Conservation (phyloP, 2,329 filamentous ascomycete species). For the Penicillium palitans region DNA sequence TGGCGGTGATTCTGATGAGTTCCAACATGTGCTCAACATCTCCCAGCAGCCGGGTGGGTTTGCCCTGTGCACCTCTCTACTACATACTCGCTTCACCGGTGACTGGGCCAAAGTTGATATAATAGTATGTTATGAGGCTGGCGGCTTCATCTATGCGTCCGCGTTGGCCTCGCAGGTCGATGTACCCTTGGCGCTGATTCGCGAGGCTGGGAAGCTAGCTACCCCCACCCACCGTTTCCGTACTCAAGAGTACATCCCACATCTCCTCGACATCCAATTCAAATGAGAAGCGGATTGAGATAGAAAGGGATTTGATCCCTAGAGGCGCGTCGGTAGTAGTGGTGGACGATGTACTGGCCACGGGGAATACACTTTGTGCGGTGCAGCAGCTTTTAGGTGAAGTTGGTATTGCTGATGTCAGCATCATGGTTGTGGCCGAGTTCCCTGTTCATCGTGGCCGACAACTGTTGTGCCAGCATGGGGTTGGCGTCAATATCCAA, state of each 20-base stretch:
- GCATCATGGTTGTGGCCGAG: conserved; percentile 58
- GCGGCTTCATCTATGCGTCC: conserved; percentile 59
- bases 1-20: conserved; percentile 33
- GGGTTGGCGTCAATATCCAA: conserved; percentile 20
- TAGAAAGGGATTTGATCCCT: conserved; percentile 47
- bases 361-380: conserved; percentile 56
- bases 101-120: conserved; percentile 51
- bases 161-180: conserved; percentile 47
- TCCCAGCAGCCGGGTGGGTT: conserved; percentile 54
- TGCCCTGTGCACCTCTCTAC: conserved; percentile 52
- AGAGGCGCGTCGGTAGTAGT: conserved; percentile 52
- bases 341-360: conserved; percentile 62
- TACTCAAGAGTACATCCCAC: conserved; percentile 52
- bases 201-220: conserved; percentile 62
- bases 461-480: conserved; percentile 45
- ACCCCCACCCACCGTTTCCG: conserved; percentile 56
- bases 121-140: conserved; percentile 57
- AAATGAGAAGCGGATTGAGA: conserved; percentile 50
- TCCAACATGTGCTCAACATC: conserved; percentile 61
- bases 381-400: conserved; percentile 52
- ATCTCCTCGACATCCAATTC: conserved; percentile 50
- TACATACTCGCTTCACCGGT: conserved; percentile 49
- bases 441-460: conserved; percentile 58
- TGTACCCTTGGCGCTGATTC: conserved; percentile 53
- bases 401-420: conserved; percentile 48